Percentiles rank a stretch among this genome's conserved stretches.
Evolutionary conservation across 1,139 yeast species (phyloP).

Genomic region (Candida tropicalis): DNA sequence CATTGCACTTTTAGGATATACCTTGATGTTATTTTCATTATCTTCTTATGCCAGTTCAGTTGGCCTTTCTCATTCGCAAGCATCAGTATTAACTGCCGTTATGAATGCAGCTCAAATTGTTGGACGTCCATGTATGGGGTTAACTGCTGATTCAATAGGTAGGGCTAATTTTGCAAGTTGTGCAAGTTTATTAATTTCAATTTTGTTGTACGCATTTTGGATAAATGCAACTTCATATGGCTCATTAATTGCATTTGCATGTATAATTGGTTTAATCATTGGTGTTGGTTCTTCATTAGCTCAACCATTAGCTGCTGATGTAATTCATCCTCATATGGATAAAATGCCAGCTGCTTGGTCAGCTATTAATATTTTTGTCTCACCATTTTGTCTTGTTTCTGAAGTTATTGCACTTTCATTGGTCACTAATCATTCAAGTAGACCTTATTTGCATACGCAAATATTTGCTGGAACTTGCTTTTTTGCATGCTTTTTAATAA

Average conservation of each 20-base stretch:
- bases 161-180: constrained; percentile 52
- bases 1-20: constrained; percentile 57
- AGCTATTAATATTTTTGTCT: constrained; percentile 50
- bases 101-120: constrained; percentile 64
- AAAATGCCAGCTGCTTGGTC: constrained; percentile 65
- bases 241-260: constrained; percentile 53
- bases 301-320: constrained; percentile 61
- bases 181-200: constrained; percentile 31
- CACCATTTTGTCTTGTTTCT: constrained; percentile 47
- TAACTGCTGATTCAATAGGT: constrained; percentile 59
- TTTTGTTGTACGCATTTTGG: constrained; percentile 54
- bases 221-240: constrained; percentile 54
- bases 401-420: constrained; percentile 54
- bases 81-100: constrained; percentile 61
- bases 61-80: constrained; percentile 58
- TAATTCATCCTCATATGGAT: constrained; percentile 41
- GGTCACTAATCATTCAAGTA: constrained; percentile 26
- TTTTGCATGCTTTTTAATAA: constrained; percentile 29
- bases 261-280: constrained; percentile 54
- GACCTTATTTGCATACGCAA: constrained; percentile 62
- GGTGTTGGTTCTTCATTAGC: constrained; percentile 71
- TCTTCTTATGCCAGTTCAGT: constrained; percentile 63
- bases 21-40: constrained; percentile 60
- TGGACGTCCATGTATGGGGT: constrained; percentile 69
- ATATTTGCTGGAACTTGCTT: constrained; percentile 58